These are phyloP conservation scores for Aspergillaceae sp. DNA, from an alignment of 2,329 filamentous ascomycete species.

Conservation along the genomic window DNA sequence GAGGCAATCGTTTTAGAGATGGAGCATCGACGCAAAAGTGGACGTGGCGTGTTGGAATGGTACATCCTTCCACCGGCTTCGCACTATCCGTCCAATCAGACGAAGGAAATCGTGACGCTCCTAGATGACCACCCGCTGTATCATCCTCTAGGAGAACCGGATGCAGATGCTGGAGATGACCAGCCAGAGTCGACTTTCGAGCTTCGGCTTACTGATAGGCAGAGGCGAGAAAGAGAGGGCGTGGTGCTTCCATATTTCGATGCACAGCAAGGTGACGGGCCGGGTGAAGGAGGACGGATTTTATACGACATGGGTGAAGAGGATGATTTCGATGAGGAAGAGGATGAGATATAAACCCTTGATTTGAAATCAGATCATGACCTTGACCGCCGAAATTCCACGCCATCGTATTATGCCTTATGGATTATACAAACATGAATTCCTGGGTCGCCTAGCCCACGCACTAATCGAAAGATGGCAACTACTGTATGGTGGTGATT, in stretches of 20 bases:
- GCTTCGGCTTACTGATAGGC: constrained; percentile 80
- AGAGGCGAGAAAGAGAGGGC: constrained; percentile 74
- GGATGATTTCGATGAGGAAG: constrained; percentile 94
- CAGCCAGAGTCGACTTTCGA: constrained; percentile 71
- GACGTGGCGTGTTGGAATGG: constrained; percentile 64
- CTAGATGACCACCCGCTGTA: constrained; percentile 72
- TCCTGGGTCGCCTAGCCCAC: too few species aligned
- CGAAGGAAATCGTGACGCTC: constrained; percentile 49
- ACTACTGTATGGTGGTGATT: too few species aligned
- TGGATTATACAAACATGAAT: too few species aligned
- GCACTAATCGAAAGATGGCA: too few species aligned
- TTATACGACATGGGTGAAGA: constrained; percentile 94
- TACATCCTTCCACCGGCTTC: constrained; percentile 48
- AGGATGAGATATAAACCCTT: constrained; percentile 67
- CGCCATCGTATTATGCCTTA: too few species aligned
- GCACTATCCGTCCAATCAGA: constrained; percentile 37
- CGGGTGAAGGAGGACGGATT: constrained; percentile 83
- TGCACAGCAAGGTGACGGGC: constrained; percentile 64
- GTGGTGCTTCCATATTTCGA: constrained; percentile 95
- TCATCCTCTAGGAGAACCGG: constrained; percentile 38
- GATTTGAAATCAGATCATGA: not conserved
- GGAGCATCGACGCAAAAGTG: constrained; percentile 78
- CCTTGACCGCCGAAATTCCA: not conserved
- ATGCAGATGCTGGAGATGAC: constrained; percentile 39
- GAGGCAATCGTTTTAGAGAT: constrained; percentile 67